Evolutionary conservation across 805 yeast species (phyloP).

Genomic region (Candida namnaoensis): DNA sequence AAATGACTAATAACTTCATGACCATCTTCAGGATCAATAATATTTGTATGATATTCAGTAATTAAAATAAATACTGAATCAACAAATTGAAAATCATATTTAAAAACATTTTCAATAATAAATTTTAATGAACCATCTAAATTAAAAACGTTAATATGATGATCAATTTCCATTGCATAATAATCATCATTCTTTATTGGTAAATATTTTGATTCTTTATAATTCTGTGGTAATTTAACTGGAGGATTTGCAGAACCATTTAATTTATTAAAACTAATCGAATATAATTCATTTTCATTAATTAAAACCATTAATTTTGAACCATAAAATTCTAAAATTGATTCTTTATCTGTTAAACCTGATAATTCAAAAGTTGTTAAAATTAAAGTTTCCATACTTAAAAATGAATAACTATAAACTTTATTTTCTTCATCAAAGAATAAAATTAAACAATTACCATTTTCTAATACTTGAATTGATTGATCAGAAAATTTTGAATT

Average conservation of each 20-base stretch:
- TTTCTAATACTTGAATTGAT: constrained; percentile 2
- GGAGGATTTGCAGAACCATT: constrained; percentile 2
- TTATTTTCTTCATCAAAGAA: constrained; percentile 2
- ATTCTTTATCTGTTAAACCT: not conserved
- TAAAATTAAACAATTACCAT: constrained; percentile 9
- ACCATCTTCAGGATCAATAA: constrained; percentile 17
- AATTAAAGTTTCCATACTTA: constrained; percentile 12
- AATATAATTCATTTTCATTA: constrained; percentile 1
- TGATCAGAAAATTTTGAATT: constrained; percentile 3
- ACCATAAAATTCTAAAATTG: constrained; percentile 14
- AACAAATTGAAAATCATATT: constrained; percentile 9
- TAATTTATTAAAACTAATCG: constrained; percentile 4
- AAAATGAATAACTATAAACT: constrained; percentile 9
- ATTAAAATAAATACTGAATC: constrained; percentile 11
- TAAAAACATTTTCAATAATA: constrained; percentile 13
- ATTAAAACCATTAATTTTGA: constrained; percentile 12
- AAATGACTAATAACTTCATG: constrained; percentile 11
- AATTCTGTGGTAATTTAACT: too few species aligned
- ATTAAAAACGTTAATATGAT: constrained; percentile 11
- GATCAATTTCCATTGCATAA: constrained; percentile 12
- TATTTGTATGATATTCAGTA: constrained; percentile 13
- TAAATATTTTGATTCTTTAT: constrained; percentile 1
- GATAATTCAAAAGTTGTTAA: not conserved
- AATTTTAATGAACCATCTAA: constrained; percentile 7
- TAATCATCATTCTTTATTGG: constrained; percentile 12